Evolutionary conservation across 306 rosid species (phyloP).

Genomic region (Biancaea sappan): DNA sequence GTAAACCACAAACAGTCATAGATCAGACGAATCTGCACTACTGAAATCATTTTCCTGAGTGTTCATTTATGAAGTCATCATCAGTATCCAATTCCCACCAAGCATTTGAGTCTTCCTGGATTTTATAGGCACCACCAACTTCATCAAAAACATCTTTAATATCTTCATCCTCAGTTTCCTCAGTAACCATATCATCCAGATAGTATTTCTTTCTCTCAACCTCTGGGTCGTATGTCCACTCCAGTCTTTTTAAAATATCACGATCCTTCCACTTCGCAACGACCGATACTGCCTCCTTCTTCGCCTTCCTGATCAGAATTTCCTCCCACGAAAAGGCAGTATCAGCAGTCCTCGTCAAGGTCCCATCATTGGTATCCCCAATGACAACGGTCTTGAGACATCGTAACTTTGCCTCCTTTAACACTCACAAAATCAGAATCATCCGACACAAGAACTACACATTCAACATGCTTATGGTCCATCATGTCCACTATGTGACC

Average conservation of each 20-base stretch:
- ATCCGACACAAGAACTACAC: constrained; percentile 84
- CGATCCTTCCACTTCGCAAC: constrained; percentile 81
- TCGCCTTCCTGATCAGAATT: constrained; percentile 75
- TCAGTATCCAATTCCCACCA: constrained; percentile 82
- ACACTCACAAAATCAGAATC: constrained; percentile 63
- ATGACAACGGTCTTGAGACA: constrained; percentile 73
- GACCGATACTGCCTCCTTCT: constrained; percentile 67
- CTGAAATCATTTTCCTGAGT: background rate
- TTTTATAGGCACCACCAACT: constrained; percentile 37
- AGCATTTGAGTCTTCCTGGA: constrained; percentile 39
- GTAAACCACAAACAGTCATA: constrained; percentile 15
- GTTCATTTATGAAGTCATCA: constrained; percentile 8
- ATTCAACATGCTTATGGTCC: constrained; percentile 63
- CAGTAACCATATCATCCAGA: constrained; percentile 34
- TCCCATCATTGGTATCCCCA: constrained; percentile 70
- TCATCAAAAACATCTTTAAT: constrained; percentile 37
- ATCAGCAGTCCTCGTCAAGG: constrained; percentile 76
- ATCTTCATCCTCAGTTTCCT: constrained; percentile 44
- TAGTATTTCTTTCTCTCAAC: constrained; percentile 38
- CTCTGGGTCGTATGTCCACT: constrained; percentile 75
- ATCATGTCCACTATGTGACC: constrained; percentile 69
- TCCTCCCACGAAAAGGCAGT: constrained; percentile 81
- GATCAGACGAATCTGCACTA: constrained; percentile 14
- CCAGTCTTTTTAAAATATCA: constrained; percentile 72
- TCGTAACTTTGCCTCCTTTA: constrained; percentile 75